Conservation (phyloP, 176 grass and related monocot species). For the Musa beccarii region DNA sequence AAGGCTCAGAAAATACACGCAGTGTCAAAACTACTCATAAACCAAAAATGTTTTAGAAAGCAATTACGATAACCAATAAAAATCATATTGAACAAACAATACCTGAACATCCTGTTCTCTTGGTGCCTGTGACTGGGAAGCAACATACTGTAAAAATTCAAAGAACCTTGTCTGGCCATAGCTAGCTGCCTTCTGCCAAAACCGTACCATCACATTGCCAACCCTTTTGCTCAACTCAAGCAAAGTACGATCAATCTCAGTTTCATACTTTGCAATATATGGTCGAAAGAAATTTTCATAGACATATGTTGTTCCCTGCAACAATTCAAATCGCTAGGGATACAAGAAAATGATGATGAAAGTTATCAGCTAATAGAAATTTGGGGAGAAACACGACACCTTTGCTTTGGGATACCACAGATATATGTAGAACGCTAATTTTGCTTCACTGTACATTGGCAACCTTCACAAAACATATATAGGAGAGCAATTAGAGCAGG, state of each 20-base stretch:
- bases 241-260: slow-evolving; percentile 68
- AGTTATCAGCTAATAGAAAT: not conserved
- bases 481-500: not conserved
- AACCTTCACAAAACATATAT: slow-evolving; percentile 5
- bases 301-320: slow-evolving; percentile 84
- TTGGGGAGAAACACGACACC: slow-evolving; percentile 17
- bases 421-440: slow-evolving; percentile 83
- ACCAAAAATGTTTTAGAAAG: not conserved
- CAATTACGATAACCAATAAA: not conserved
- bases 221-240: slow-evolving; percentile 62
- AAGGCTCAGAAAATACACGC: no score
- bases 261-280: slow-evolving; percentile 69
- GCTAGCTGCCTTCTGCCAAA: slow-evolving; percentile 50
- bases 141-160: slow-evolving; percentile 75
- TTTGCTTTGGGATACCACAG: slow-evolving; percentile 83
- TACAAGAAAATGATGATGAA: slow-evolving; percentile 1
- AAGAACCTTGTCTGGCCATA: slow-evolving; percentile 69
- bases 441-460: slow-evolving; percentile 65
- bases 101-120: slow-evolving; percentile 23
- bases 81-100: not conserved
- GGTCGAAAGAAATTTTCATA: slow-evolving; percentile 75
- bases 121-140: slow-evolving; percentile 38
- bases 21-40: no score
- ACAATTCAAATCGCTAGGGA: slow-evolving; percentile 15
- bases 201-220: slow-evolving; percentile 37